Evolutionary conservation across 805 yeast species (phyloP), one percentile per base, ranked within the genome.

Genomic region (Saturnispora gosingensis): DNA sequence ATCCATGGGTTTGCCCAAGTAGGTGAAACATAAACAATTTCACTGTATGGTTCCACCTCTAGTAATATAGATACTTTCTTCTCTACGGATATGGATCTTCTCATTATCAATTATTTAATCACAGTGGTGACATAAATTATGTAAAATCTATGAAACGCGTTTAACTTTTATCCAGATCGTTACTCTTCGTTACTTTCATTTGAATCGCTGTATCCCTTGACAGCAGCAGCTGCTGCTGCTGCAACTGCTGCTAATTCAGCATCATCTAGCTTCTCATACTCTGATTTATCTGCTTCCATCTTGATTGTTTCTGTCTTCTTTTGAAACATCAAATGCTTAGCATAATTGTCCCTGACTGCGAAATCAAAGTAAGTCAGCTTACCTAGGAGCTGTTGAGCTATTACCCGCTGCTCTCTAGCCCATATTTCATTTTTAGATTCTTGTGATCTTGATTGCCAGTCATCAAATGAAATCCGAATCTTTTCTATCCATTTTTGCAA

Each of bases 361-460:
- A 76, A 60, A 48, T 76, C 78, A 56, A 66, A 74, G n/a, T 75
- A 58, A 0, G 75, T 67, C 13, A 71, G 59, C 3, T 60, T 54
- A 2, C 72, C 72, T 10, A 76, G 56, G 0, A 77, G 69, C 11
- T 74, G 75, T 42, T 71, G 72, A 1, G 78, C 76, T 8, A 76
- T 72, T 10, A 61, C 55, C 36, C 77, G 59, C 54, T 72, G 68
- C 53, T 75, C 80, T 9, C 72, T 57, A 2, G 54, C 56, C 80
- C 80, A 76, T 38, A 73, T 64, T n/a, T 70, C 73, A 43, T 60
- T 62, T 44, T 67, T 72, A 1, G 63, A 61, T 3, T 59, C 61
- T 20, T 67, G 69, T 9, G 69, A 53, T 40, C 73, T 49, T 1
- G 69, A 61, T 6, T 62, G 54, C 81, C 81, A 76, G 30, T 69